These are phyloP conservation scores for Orbilia blumenaviensis DNA, from an alignment of 2,329 filamentous ascomycete genomes.

Conservation along the genomic window DNA sequence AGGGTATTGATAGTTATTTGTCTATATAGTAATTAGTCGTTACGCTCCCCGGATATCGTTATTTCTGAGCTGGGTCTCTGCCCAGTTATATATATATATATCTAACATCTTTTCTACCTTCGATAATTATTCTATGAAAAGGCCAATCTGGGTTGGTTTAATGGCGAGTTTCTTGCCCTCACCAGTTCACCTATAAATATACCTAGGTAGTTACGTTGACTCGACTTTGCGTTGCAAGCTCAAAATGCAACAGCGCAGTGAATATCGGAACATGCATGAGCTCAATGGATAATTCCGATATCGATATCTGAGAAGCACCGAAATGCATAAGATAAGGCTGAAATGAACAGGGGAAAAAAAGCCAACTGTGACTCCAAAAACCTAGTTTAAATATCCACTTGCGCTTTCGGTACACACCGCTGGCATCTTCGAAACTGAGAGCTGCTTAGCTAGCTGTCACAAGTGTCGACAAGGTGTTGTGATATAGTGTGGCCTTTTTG, in stretches of 20 bases:
- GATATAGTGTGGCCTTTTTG: conserved; percentile 50
- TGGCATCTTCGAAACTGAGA: conserved; percentile 18
- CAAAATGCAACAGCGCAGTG: conserved; percentile 4
- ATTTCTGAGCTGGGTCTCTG: no score
- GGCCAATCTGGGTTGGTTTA: no score
- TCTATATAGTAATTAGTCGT: no score
- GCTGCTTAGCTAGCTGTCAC: no score
- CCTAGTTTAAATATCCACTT: not conserved
- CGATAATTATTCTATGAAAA: no score
- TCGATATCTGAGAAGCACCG: not conserved
- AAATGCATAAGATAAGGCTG: not conserved
- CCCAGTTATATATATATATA: no score
- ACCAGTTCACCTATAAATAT: not conserved
- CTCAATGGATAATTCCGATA: not conserved
- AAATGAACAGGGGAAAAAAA: not conserved
- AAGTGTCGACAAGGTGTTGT: conserved; percentile 8
- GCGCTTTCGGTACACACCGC: conserved; percentile 4
- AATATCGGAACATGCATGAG: not conserved
- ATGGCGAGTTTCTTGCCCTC: no score
- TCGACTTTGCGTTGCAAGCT: not conserved
- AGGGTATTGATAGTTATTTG: no score
- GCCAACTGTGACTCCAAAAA: not conserved
- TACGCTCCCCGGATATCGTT: no score
- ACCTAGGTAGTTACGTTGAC: no score
- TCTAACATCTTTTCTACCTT: no score